Percentiles rank a stretch among this genome's conserved stretches.
Conservation (phyloP, 257 asterid genomes). For the Linaria vulgaris region DNA sequence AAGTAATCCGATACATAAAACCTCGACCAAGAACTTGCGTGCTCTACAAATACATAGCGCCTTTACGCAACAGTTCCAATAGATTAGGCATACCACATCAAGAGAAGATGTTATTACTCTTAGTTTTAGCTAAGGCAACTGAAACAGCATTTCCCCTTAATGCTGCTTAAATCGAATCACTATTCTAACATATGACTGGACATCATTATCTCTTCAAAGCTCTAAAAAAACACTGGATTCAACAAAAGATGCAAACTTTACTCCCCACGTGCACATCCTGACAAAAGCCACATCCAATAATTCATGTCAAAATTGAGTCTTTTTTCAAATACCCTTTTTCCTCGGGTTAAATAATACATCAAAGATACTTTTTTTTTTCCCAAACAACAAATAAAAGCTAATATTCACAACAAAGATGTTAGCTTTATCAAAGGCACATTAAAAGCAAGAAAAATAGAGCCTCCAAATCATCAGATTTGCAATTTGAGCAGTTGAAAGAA, state of each 20-base stretch:
- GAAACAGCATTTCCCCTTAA: slow-evolving; percentile 16
- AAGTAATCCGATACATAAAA: slow-evolving; percentile 8
- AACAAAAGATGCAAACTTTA: slow-evolving; percentile 22
- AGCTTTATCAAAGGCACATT: slow-evolving; percentile 21
- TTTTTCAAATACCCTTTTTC: not conserved
- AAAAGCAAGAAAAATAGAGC: slow-evolving; percentile 12
- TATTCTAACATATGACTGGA: slow-evolving; percentile 16
- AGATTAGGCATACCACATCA: slow-evolving; percentile 1
- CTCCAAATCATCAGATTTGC: slow-evolving; percentile 43
- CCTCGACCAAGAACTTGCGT: slow-evolving; percentile 9
- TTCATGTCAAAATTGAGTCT: slow-evolving; percentile 17
- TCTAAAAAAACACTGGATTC: slow-evolving; percentile 12
- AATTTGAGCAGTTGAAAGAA: slow-evolving; percentile 21
- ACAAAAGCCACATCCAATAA: slow-evolving; percentile 21
- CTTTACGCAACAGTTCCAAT: slow-evolving; percentile 21
- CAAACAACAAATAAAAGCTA: not conserved
- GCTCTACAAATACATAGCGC: slow-evolving; percentile 25
- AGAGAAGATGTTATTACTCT: slow-evolving; percentile 7
- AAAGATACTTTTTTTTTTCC: not conserved
- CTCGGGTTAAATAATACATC: slow-evolving; percentile 5
- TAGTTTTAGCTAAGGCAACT: slow-evolving; percentile 4
- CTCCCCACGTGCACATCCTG: slow-evolving; percentile 28
- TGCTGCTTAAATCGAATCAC: slow-evolving; percentile 10
- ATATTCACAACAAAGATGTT: slow-evolving; percentile 7
- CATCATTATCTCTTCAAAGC: slow-evolving; percentile 16